Conservation (phyloP, 2,329 filamentous ascomycete genomes). For the Colletotrichum sp. region DNA sequence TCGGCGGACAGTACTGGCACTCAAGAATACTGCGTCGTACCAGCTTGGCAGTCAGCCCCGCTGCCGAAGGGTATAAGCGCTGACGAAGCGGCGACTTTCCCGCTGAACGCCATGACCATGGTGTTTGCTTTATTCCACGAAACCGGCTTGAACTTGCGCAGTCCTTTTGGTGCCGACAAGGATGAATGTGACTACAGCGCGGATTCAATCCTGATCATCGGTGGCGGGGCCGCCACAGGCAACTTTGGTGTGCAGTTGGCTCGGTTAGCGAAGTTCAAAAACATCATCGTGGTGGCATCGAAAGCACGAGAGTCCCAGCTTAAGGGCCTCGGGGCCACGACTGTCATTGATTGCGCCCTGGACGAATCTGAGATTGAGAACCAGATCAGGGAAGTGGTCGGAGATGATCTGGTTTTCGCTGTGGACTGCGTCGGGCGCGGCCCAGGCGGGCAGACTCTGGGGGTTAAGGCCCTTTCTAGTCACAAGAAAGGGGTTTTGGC, state of each 20-base stretch:
- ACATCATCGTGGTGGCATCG: neutral
- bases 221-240: neutral
- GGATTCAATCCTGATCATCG: neutral
- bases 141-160: neutral
- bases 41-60: neutral
- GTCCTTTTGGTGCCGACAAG: neutral
- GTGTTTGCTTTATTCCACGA: neutral
- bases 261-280: neutral
- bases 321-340: neutral
- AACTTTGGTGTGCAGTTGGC: neutral
- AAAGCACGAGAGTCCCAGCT: neutral
- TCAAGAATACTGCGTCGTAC: neutral
- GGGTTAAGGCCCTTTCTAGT: neutral
- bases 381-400: neutral
- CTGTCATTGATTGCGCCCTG: neutral
- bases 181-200: neutral
- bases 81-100: neutral
- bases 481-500: neutral
- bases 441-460: neutral
- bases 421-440: neutral
- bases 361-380: neutral
- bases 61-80: neutral
- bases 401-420: neutral
- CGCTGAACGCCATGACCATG: neutral
- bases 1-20: neutral